Base-by-base conservation (phyloP, 2,329 filamentous ascomycete genomes). In the Fusarium oligoseptatum region DNA sequence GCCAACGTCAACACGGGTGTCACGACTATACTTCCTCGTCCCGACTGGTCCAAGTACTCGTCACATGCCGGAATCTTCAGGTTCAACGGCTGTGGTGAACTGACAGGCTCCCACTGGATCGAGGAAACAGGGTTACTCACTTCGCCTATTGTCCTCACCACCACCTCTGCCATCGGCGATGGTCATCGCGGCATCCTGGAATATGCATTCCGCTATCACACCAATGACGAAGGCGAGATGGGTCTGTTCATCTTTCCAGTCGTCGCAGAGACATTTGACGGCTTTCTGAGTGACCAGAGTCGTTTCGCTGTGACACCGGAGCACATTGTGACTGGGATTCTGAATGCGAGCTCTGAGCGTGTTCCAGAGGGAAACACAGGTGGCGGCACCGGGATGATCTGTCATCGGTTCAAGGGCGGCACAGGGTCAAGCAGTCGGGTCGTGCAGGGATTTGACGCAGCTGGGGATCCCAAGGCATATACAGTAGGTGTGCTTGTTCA, bases 361-460 rank as follows among this genome's bases (percentile, higher is more conserved):
- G 90, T 93, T 1, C 81, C 82, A 2, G 91, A 93, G 80, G 92
- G 92, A 0, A 90, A 89, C 74, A 87, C 87, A 2, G 92, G 92
- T 4, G 92, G 92, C 20, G 92, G 92, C n/a, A 91, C 91, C 0
- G 91, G 91, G 15, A 92, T 93, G 90, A 86, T 90, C 41, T 92
- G 89, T 77, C 90, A 92, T 76, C 87, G 87, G 72, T 92, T 90
- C 83, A 92, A 93, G 79, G 92, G 90, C 39, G 91, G 92, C 0
- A 93, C 91, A 0, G 91, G 91, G 1, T 91, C 87, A 1, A 88
- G 88, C 74, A 91, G 87, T 57, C 86, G 92, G 27, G 73, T 90
- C 9, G 86, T 93, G n/a, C 81, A 83, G 2, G 87, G 88, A 0
- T 74, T 84, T 27, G 83, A 84, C 52, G 65, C 57, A 14, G 70